Evolutionary conservation across 768 basidiomycete genomes (phyloP), one percentile per base, ranked within the genome.

Genomic region (Cystofilobasidium bisporidii): DNA sequence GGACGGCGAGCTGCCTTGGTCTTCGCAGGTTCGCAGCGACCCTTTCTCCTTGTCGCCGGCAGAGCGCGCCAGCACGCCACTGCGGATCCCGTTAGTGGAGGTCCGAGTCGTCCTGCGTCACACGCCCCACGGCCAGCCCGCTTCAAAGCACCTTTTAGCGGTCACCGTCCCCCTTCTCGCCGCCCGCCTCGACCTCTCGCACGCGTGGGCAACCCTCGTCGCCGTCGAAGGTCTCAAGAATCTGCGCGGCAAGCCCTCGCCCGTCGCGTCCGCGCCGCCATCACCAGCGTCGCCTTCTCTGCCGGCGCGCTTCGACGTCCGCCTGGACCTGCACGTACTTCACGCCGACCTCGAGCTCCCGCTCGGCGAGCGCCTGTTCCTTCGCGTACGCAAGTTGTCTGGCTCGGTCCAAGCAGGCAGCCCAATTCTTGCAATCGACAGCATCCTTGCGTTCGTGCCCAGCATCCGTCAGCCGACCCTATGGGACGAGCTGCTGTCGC

Each of bases 401-500:
- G 22, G 74, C 10, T 50, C 22, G 48, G 36, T 47, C 1, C 60
- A 55, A 1, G 40, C 24, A 5, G 30, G 32, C 22, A 72, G 71
- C 1, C 79, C 75, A 73, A 77, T 79, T 11, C 47, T 83, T 78
- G 65, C 72, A 79, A n/a, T 74, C 79, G 69, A 79, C 22, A 73
- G 71, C 58, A 69, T 72, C 9, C 70, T 78, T 26, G 70, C 82
- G 10, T 89, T 84, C 76, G 85, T 88, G 17, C 81, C 83, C 33
- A 81, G 85, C 43, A 79, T 81, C 0, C 70, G 77, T 3, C 28
- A 45, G 9, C 77, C 74, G 15, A 81, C 79, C 17, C 79, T 80
- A 64, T 93, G 89, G 89, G 88, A 88, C 67, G 89, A 91, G 73
- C 77, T 94, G 6, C 76, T 81, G 8, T 81, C 82, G 11, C 72